Percentiles rank a stretch among this genome's conserved stretches.
Evolutionary conservation across 768 basidiomycete species (phyloP).

Genomic region (Calocybe indica): DNA sequence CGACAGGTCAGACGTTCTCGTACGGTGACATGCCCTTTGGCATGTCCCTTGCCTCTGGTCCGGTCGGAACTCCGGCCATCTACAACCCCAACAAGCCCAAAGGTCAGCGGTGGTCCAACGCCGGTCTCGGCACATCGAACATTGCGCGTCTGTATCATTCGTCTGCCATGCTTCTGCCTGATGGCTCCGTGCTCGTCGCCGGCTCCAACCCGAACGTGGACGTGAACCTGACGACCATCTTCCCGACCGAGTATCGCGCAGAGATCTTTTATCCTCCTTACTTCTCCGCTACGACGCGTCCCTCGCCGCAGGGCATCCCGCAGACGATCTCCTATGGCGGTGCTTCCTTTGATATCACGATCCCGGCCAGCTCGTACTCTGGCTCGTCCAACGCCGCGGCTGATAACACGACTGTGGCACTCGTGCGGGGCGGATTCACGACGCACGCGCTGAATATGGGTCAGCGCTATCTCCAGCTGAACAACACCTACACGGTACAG

Average conservation of each 20-base stretch:
- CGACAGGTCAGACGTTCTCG: constrained; percentile 34
- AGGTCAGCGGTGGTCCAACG: constrained; percentile 61
- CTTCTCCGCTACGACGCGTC: constrained; percentile 65
- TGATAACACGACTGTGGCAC: constrained; percentile 66
- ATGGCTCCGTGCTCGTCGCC: constrained; percentile 79
- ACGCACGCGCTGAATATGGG: constrained; percentile 90
- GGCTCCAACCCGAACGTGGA: constrained; percentile 95
- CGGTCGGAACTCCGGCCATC: constrained; percentile 60
- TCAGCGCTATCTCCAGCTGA: constrained; percentile 68
- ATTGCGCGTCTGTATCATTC: constrained; percentile 83
- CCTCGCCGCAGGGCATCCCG: constrained; percentile 66
- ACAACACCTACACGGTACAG: constrained; percentile 71
- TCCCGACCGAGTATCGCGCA: constrained; percentile 73
- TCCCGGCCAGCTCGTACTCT: constrained; percentile 61
- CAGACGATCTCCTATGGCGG: constrained; percentile 80
- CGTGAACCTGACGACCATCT: constrained; percentile 53
- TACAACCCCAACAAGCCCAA: constrained; percentile 60
- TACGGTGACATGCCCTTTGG: constrained; percentile 54
- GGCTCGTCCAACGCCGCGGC: constrained; percentile 66
- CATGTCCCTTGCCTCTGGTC: constrained; percentile 62
- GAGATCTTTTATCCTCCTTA: constrained; percentile 95
- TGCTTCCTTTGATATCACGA: constrained; percentile 63
- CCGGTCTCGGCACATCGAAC: constrained; percentile 43
- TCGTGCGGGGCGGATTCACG: constrained; percentile 79
- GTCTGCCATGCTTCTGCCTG: constrained; percentile 68